Evolutionary conservation across 2,329 filamentous ascomycete genomes (phyloP).

Genomic region (Ophiostoma perfectum): DNA sequence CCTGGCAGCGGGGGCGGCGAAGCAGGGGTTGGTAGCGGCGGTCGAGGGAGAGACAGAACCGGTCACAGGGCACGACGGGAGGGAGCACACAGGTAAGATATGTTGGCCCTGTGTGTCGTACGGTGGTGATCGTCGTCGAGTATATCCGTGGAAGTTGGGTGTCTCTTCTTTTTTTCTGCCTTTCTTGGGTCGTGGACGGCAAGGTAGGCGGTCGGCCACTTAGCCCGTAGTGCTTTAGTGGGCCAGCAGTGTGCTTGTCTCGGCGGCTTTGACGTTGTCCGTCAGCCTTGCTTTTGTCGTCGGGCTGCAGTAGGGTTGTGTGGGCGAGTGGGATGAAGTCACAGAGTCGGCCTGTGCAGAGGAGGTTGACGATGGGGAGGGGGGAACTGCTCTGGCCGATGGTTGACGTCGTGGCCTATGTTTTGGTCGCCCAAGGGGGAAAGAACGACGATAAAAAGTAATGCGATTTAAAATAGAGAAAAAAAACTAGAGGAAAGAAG

Average conservation of each 20-base stretch:
- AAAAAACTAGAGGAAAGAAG: background rate
- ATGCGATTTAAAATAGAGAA: background rate
- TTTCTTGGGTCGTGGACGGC: background rate
- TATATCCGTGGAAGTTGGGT: background rate
- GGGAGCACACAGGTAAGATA: no score
- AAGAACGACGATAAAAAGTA: background rate
- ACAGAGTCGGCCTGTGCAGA: slow-evolving; percentile 5
- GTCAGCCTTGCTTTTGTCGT: background rate
- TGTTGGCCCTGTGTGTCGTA: background rate
- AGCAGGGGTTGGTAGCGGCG: slow-evolving; percentile 1
- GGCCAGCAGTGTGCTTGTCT: slow-evolving; percentile 8
- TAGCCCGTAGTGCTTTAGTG: background rate
- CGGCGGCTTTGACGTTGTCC: background rate
- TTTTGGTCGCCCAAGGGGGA: background rate
- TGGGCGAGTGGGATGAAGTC: background rate
- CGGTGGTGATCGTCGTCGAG: background rate
- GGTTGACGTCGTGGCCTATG: slow-evolving; percentile 7
- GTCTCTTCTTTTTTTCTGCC: background rate
- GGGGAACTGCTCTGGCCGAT: background rate
- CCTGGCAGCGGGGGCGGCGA: slow-evolving; percentile 11
- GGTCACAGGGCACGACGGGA: slow-evolving; percentile 3
- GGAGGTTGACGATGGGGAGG: background rate
- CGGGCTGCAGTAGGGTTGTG: background rate
- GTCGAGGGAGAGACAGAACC: background rate
- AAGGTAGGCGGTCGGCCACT: slow-evolving; percentile 8